Evolutionary conservation across 75 land plant species (phyloP), one percentile per base, ranked within the genome.

Genomic region (Cunninghamia lanceolata): DNA sequence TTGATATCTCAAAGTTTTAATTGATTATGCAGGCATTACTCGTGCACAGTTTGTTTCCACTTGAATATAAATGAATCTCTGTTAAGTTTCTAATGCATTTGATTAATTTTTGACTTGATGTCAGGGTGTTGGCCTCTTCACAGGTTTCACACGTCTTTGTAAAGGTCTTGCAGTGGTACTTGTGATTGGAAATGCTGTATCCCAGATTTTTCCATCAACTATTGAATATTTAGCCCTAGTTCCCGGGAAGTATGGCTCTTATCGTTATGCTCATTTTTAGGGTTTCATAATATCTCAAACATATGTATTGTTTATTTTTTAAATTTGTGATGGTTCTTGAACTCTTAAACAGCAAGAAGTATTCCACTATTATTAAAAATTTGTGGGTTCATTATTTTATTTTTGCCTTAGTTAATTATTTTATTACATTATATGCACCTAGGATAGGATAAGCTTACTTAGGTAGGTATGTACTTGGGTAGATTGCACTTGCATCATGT

Each of bases 111-210:
- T n/a, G n/a, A 45, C 50, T 80, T 45, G 82, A 80, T 80, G 50
- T 80, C 82, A 80, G 82, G 82, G 82, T 80, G 52, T 80, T 78
- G 86, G 91, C 52, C 47, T 34, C 71, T 82, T 91, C 50, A 79
- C 89, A 43, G 98, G 99, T 38, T 95, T 95, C 68, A 94, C 99
- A 4, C 74, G 89, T 78, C 92, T 95, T 14, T 97, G 93, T 86
- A 97, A 95, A 83, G 98, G 96, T 50, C 90, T 96, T 8, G 93
- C 98, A 4, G 94, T 89, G 40, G 89, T 97, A 1, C 91, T 97
- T 50, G 88, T 94, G 73, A 90, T 87, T 25, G 99, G 98, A 21
- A 95, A 94, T 86, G 85, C 85, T 70, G 92, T 21, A 82, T 88
- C 74, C 91, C 89, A 74, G 36, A 93, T 79, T 86, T 94, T 38